Conservation (phyloP, 2,329 filamentous ascomycete species). For the Fusarium nurragi region DNA sequence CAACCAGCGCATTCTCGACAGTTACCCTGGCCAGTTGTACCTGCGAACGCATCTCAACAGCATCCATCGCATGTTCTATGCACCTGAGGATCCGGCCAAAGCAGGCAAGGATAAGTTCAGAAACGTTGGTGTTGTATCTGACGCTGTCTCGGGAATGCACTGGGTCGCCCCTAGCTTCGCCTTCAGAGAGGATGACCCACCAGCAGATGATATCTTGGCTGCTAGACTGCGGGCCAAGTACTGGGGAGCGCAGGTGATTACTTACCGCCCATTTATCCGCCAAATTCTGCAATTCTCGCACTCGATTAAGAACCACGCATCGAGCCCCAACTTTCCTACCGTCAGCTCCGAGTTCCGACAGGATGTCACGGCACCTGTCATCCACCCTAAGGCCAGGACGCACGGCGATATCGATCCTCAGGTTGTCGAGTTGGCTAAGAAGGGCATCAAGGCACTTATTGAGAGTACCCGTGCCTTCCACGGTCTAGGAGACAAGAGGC, state of each 20-base stretch:
- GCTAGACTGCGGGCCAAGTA: conserved; percentile 92
- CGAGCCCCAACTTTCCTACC: conserved; percentile 47
- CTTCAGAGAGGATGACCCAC: conserved; percentile 74
- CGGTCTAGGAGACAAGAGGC: conserved; percentile 68
- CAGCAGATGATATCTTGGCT: conserved; percentile 78
- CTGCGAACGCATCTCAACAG: conserved; percentile 71
- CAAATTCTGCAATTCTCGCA: conserved; percentile 63
- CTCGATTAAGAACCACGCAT: conserved; percentile 49
- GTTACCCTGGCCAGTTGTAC: conserved; percentile 71
- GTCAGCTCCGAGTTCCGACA: conserved; percentile 50
- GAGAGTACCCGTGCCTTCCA: conserved; percentile 87
- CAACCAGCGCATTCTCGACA: conserved; percentile 61
- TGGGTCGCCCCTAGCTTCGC: conserved; percentile 62
- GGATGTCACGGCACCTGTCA: conserved; percentile 50
- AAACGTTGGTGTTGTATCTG: conserved; percentile 58
- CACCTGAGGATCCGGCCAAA: conserved; percentile 52
- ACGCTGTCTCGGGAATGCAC: conserved; percentile 53
- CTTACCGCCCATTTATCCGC: conserved; percentile 79
- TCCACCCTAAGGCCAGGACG: conserved; percentile 51
- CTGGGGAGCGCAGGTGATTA: conserved; percentile 91
- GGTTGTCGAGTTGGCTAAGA: conserved; percentile 64
- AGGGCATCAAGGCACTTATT: conserved; percentile 78
- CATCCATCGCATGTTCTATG: conserved; percentile 67
- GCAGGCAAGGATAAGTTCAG: conserved; percentile 52
- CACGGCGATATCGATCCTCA: conserved; percentile 55